Base-by-base conservation (phyloP, 2,329 filamentous ascomycete genomes). In the Xylaria sp. region DNA sequence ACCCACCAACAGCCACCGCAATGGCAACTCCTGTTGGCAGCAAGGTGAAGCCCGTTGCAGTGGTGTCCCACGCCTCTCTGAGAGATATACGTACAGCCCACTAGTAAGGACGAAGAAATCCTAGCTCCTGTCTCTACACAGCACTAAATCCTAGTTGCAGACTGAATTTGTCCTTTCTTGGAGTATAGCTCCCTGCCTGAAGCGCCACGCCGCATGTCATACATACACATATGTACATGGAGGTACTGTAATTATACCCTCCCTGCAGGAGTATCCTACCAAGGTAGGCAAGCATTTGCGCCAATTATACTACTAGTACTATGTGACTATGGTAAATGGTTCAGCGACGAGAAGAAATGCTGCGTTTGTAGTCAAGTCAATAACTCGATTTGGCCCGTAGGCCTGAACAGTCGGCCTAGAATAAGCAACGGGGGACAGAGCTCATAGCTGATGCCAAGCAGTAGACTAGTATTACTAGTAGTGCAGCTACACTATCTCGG, bases 131-230 rank as follows among this genome's bases (percentile, higher is more conserved):
- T 63, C 15, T 41, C 34, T 63, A 28, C 20, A 28, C n/a, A 46
- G 15, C 48, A 55, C 55, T 67, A 54, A 44, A 59, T 25, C 32
- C 65, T 64, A 63, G 59, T 50, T 63, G 60, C 65, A 68, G 56
- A 46, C 32, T 6, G 18, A 32, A 37, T 3, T 32, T 41, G 13
- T 37, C n/a, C 12, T 20, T 13, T 39, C 2, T n/a, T 46, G 41
- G 15, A 46, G 4, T 18, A n/a, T n/a, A n/a, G 4, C 6, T 37
- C n/a, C 41, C 37, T 55, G 23, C 57, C 41, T 50, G 56, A 60
- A 39, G 39, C 18, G 48, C 48, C 54, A 23, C 44, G 34, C 54
- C 7, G 23, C 63, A 52, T 52, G 54, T 6, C 18, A 46, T 18
- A 46, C 18, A 44, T 54, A 25, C 10, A 20, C n/a, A 51, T 51